Evolutionary conservation across 2,329 filamentous ascomycete species (phyloP).

Genomic region (Tolypocladium album): DNA sequence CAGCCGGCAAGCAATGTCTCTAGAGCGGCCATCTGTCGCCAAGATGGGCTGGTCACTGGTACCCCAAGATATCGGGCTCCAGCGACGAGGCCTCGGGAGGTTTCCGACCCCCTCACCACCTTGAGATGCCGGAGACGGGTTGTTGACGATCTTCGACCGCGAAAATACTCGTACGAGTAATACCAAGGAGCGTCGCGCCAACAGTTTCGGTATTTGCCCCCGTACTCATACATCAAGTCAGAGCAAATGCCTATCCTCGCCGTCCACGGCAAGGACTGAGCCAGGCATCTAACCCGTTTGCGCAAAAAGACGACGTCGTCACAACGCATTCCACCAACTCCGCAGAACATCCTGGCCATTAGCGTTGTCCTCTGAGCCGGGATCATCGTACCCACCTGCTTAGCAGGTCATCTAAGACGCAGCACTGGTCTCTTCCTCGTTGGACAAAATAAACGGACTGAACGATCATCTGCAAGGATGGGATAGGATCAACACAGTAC

Average conservation of each 20-base stretch:
- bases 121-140: neutral
- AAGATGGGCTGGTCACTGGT: neutral
- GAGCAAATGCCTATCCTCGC: neutral
- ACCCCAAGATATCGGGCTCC: neutral
- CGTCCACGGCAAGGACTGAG: neutral
- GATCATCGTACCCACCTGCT: neutral
- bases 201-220: neutral
- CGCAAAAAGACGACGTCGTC: neutral
- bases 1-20: neutral
- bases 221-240: neutral
- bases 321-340: neutral
- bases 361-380: neutral
- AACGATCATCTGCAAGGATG: neutral
- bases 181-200: neutral
- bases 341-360: neutral
- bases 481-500: neutral
- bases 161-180: neutral
- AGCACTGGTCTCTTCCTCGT: neutral
- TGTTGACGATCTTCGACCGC: neutral
- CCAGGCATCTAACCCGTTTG: neutral
- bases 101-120: neutral
- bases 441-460: too few relatives aligned
- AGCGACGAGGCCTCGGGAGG: neutral
- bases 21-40: neutral
- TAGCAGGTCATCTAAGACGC: neutral